These are phyloP conservation scores for Penicillium sp. DNA, from an alignment of 2,329 filamentous ascomycete genomes.

Conservation along the genomic window DNA sequence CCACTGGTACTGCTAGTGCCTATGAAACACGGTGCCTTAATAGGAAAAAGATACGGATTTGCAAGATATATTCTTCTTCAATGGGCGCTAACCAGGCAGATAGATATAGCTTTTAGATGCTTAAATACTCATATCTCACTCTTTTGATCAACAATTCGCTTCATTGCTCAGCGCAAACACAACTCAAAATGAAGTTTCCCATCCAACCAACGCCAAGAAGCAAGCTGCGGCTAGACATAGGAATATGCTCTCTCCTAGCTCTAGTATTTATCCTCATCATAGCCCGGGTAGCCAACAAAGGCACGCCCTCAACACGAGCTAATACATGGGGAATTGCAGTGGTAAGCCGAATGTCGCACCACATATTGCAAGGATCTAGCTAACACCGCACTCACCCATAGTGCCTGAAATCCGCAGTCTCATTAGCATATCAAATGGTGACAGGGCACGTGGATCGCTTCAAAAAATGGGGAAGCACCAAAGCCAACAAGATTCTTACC, in stretches of 20 bases:
- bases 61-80: not conserved
- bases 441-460: conserved; percentile 27
- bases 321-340: conserved; percentile 34
- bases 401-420: conserved; percentile 34
- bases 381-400: conserved; percentile 2
- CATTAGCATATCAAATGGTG: conserved; percentile 31
- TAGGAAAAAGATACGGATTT: not conserved
- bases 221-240: conserved; percentile 9
- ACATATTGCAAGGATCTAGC: not conserved
- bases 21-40: not conserved
- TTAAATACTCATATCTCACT: not conserved
- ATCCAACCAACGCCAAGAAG: not conserved
- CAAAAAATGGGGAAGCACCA: conserved; percentile 32
- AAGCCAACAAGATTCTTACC: conserved; percentile 31
- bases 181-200: conserved; percentile 1
- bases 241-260: not conserved
- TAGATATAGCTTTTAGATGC: not conserved
- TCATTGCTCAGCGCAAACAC: not conserved
- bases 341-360: not conserved
- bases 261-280: conserved; percentile 29
- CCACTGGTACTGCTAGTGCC: not conserved
- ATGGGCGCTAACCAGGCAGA: not conserved
- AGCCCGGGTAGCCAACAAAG: conserved; percentile 28
- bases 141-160: not conserved
- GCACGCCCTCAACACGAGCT: conserved; percentile 23